phyloP scores from a whole-genome alignment of 345 rosid genomes.

The Hibiscus tridactylites region DNA sequence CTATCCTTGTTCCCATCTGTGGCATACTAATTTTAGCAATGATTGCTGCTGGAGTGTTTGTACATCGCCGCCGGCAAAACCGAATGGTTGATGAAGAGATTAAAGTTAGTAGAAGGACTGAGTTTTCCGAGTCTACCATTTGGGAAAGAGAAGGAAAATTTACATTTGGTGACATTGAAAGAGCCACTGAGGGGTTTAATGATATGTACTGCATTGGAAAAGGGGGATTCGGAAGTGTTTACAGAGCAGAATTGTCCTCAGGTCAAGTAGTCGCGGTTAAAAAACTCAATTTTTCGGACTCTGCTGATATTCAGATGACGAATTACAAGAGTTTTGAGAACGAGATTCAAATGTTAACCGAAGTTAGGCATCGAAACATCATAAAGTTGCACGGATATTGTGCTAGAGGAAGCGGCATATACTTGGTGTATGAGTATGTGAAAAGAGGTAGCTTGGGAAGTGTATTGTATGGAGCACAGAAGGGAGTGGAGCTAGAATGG shows the following conservation, averaged over 20 bases:
- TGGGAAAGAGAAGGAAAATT: conserved; percentile 57
- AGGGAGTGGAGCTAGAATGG: conserved; percentile 38
- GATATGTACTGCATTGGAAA: conserved; percentile 50
- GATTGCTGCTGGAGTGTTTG: conserved; percentile 3
- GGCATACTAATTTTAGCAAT: conserved; percentile 12
- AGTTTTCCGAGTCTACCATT: conserved; percentile 24
- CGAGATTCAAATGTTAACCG: conserved; percentile 48
- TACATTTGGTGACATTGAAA: conserved; percentile 50
- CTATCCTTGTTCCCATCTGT: conserved; percentile 30
- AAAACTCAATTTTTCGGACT: conserved; percentile 33
- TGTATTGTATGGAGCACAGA: conserved; percentile 30
- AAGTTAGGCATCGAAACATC: conserved; percentile 54
- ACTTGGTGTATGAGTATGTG: conserved; percentile 56
- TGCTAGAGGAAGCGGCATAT: conserved; percentile 12
- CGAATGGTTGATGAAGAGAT: conserved; percentile 28
- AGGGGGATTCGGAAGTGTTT: conserved; percentile 68
- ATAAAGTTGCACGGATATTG: conserved; percentile 33
- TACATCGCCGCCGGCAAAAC: conserved; percentile 4
- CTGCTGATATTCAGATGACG: conserved; percentile 25
- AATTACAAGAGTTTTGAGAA: conserved; percentile 43
- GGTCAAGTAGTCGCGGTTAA: conserved; percentile 56
- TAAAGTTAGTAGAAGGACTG: background rate
- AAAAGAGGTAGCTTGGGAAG: conserved; percentile 47
- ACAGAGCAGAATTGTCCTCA: conserved; percentile 37
- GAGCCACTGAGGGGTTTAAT: conserved; percentile 47